Base-by-base conservation (phyloP, 140 eudicot genomes). In the Anethum foeniculum region DNA sequence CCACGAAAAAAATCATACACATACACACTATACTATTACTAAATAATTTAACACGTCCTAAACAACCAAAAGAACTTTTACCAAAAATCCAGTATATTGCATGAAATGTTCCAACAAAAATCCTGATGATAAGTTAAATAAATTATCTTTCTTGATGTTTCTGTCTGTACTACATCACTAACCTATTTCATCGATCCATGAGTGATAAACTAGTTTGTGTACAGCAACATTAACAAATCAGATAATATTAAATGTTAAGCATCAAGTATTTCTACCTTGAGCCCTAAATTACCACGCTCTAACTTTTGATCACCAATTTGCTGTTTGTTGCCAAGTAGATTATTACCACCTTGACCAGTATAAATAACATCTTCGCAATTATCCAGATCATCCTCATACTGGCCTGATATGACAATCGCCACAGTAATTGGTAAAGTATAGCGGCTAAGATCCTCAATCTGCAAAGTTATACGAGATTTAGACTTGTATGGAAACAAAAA, bases 281-380 rank as follows among this genome's bases (percentile, higher is more conserved):
- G 87, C 21, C 96, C 99, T 74, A 96, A 80, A 79, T 96, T 96
- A 39, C 99, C 99, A 41, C 93, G 93, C 75, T 23, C 6, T 96
- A 96, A 77, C n/a, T 77, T 89, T 85, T 96, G 99, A 83, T 96
- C 93, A 1, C 67, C 15, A 23, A 89, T 83, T 51, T 96, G 99
- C 7, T 88, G 91, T 44, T 89, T 96, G 65, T 90, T 30, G 5
- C 99, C 99, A 28, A 93, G 91, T 69, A 96, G 81, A 81, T 96
- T 80, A 44, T 96, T 89, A 30, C 99, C 99, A 21, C 99, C 99
- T 88, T 96, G 99, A 34, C 99, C 99, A 13, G 99, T 96, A 81
- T 96, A 96, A 0, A 96, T 81, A 8, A 96, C 88, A 25, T 96
- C 94, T 60, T 88, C 94, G 14, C 86, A 91, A 58, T 96, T 93